Conservation (phyloP, 2,329 filamentous ascomycete species). For the Zymoseptoria ardabiliae region DNA sequence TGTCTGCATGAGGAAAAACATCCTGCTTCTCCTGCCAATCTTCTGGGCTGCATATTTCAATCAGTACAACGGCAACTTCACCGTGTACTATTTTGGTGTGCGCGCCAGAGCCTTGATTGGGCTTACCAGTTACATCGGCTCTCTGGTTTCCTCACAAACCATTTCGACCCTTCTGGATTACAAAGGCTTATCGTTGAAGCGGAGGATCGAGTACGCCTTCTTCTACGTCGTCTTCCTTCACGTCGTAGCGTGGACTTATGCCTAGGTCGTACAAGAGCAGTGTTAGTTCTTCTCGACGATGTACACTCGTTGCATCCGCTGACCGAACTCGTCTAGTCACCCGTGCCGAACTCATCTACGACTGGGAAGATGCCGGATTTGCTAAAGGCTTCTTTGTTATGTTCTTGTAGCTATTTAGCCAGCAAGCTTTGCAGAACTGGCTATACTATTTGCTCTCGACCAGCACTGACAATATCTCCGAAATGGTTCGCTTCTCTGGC, state of each 20-base stretch:
- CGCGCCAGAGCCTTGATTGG: slow-evolving; percentile 43
- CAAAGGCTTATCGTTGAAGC: slow-evolving; percentile 36
- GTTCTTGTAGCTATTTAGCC: slow-evolving; percentile 44
- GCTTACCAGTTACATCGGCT: slow-evolving; percentile 38
- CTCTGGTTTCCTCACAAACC: slow-evolving; percentile 39
- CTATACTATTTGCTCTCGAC: slow-evolving; percentile 50
- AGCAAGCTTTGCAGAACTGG: slow-evolving; percentile 50
- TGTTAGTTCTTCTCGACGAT: slow-evolving; percentile 12
- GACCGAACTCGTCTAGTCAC: slow-evolving; percentile 19
- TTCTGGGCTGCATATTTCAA: slow-evolving; percentile 43
- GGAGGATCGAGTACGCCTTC: slow-evolving; percentile 36
- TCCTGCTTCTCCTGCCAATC: slow-evolving; percentile 35
- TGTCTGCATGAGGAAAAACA: slow-evolving; percentile 24
- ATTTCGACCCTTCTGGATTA: slow-evolving; percentile 43
- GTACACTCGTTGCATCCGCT: too few relatives aligned
- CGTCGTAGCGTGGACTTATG: slow-evolving; percentile 43
- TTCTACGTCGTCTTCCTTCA: slow-evolving; percentile 37
- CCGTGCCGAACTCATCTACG: slow-evolving; percentile 35
- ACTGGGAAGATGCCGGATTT: slow-evolving; percentile 40
- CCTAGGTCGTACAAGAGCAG: slow-evolving; percentile 41
- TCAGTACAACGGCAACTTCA: slow-evolving; percentile 43
- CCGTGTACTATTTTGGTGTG: slow-evolving; percentile 41
- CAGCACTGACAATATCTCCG: slow-evolving; percentile 50
- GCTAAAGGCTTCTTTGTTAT: slow-evolving; percentile 44
- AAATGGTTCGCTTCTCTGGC: slow-evolving; percentile 39